A percentile compares a stretch with the other conserved stretches of the same genome.
Evolutionary conservation across 164 flowering plant genomes (phyloP).

Genomic region (Aristolochia contorta): DNA sequence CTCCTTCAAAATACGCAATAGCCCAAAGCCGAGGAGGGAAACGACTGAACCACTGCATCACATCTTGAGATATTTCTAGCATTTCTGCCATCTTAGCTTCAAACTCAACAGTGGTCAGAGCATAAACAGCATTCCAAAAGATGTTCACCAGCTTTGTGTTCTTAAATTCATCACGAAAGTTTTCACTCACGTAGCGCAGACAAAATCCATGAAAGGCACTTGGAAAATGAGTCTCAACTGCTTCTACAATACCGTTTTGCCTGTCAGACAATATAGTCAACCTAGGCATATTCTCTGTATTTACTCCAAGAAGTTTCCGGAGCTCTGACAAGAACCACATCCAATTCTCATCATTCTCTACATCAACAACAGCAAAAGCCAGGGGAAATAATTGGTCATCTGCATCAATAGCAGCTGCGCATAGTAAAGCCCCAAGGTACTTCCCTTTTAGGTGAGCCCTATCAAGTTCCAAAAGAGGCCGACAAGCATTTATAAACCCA

Average conservation of each 20-base stretch:
- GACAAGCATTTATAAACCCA: constrained; percentile 82
- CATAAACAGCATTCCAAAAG: constrained; percentile 96
- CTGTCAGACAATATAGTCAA: constrained; percentile 47
- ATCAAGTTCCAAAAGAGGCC: constrained; percentile 91
- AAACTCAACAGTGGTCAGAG: constrained; percentile 77
- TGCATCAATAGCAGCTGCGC: constrained; percentile 79
- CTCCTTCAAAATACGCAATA: constrained; percentile 89
- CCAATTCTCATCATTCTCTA: constrained; percentile 80
- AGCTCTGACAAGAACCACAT: constrained; percentile 64
- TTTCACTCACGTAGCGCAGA: constrained; percentile 44
- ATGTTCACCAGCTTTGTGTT: constrained; percentile 60
- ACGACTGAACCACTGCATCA: constrained; percentile 62
- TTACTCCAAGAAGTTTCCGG: constrained; percentile 81
- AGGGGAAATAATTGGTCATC: constrained; percentile 78
- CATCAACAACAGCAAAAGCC: constrained; percentile 84
- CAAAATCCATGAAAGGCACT: constrained; percentile 52
- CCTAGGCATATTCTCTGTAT: constrained; percentile 57
- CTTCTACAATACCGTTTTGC: constrained; percentile 39
- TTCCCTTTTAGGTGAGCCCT: constrained; percentile 83
- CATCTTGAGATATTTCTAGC: constrained; percentile 72
- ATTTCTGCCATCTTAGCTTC: constrained; percentile 77
- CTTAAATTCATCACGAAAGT: constrained; percentile 54
- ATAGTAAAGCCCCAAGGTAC: constrained; percentile 70
- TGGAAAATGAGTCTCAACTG: constrained; percentile 52
- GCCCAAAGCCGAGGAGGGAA: constrained; percentile 92